These are phyloP conservation scores for Ogataea pignaliae DNA, from an alignment of 805 yeast genomes.

Conservation along the genomic window DNA sequence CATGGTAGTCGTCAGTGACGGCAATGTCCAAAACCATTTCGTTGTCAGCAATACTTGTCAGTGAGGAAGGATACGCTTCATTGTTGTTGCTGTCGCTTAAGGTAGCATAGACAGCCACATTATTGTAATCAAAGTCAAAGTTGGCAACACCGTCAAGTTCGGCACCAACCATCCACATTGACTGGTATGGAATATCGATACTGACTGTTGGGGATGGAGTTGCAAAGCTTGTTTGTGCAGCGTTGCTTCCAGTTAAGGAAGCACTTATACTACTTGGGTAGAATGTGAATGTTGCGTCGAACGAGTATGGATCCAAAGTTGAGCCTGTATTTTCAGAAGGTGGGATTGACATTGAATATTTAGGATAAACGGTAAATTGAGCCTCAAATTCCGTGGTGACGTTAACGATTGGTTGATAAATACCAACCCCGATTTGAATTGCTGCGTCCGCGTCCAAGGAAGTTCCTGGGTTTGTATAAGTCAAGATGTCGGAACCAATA, in stretches of 20 bases:
- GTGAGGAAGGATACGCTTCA: not conserved
- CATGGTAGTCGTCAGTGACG: not conserved
- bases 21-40: not conserved
- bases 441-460: not conserved
- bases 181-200: not conserved
- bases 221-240: not conserved
- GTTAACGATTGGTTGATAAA: not conserved
- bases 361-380: conserved; percentile 1
- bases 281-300: not conserved
- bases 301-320: not conserved
- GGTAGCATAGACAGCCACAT: not conserved
- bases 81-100: not conserved
- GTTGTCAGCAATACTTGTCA: not conserved
- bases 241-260: not conserved
- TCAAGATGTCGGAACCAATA: not conserved
- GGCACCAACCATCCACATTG: not conserved
- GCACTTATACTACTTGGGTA: not conserved
- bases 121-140: not conserved
- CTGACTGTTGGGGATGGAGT: not conserved
- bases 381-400: not conserved
- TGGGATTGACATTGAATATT: not conserved
- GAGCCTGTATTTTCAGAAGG: not conserved
- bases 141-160: not conserved
- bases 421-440: conserved; percentile 1
- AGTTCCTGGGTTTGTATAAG: not conserved